Evolutionary conservation across 78 protist genomes (phyloP).

Genomic region (Creolimax fragrantissima): DNA sequence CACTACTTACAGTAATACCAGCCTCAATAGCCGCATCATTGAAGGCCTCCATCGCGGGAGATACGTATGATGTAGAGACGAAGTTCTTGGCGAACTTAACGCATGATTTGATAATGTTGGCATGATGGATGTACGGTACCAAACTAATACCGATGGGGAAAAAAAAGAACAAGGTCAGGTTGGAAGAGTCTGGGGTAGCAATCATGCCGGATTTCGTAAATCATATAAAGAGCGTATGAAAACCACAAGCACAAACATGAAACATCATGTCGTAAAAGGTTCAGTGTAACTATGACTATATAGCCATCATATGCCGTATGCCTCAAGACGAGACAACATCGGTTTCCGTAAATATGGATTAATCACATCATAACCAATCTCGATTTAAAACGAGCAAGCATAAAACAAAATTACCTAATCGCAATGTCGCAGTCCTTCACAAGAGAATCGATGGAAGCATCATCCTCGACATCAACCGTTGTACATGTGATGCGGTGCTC

Average conservation of each 20-base stretch:
- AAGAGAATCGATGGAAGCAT: background rate
- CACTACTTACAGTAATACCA: background rate
- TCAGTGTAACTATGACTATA: background rate
- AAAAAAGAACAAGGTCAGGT: background rate
- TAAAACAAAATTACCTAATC: background rate
- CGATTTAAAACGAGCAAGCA: background rate
- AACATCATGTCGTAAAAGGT: background rate
- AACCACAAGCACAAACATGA: background rate
- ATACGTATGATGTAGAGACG: constrained; percentile 28
- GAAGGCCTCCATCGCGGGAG: constrained; percentile 26
- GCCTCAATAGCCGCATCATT: constrained; percentile 2
- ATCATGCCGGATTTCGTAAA: background rate
- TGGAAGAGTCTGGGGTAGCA: background rate
- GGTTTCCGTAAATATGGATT: background rate
- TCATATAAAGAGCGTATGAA: background rate
- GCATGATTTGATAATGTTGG: constrained; percentile 2
- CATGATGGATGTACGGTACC: constrained; percentile 33
- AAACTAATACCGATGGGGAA: background rate
- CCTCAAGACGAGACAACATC: background rate
- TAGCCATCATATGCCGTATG: background rate
- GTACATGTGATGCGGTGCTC: background rate
- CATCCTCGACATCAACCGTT: background rate
- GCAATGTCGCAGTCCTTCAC: constrained; percentile 21
- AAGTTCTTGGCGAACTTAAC: constrained; percentile 21
- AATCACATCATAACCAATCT: background rate